These are phyloP conservation scores for Ruellia speciosa DNA, from an alignment of 305 asterid species.

Conservation along the genomic window DNA sequence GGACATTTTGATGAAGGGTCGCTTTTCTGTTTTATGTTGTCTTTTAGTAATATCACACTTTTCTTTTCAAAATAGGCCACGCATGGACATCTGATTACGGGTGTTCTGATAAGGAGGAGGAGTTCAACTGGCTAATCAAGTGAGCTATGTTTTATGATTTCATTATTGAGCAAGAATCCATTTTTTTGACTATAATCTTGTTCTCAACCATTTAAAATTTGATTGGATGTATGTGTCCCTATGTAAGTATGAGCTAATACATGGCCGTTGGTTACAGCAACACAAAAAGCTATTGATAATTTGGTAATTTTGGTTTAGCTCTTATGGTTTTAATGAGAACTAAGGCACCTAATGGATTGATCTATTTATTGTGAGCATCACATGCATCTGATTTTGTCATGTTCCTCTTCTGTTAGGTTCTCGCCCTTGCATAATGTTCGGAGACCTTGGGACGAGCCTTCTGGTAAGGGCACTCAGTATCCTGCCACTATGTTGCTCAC, in stretches of 20 bases:
- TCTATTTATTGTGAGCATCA: background rate
- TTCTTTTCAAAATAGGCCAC: constrained; percentile 50
- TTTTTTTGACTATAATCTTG: no score
- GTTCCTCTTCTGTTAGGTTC: background rate
- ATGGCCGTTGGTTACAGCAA: no score
- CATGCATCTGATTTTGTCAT: no score
- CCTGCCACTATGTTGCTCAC: constrained; percentile 86
- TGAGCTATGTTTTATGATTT: constrained; percentile 30
- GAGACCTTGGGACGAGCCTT: constrained; percentile 78
- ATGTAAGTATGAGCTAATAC: no score
- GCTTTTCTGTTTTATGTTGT: constrained; percentile 6
- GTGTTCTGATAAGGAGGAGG: constrained; percentile 88
- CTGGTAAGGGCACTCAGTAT: constrained; percentile 40
- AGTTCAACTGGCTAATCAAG: constrained; percentile 82
- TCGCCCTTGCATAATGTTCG: constrained; percentile 81
- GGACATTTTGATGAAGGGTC: background rate
- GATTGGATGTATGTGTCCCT: no score
- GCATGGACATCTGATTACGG: constrained; percentile 98
- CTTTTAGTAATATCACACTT: constrained; percentile 5
- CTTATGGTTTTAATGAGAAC: no score
- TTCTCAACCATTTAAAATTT: constrained; percentile 2
- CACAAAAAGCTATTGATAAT: no score
- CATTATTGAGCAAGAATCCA: no score
- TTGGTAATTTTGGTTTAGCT: no score
- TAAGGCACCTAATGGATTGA: no score